Base-by-base conservation (phyloP, 2,329 filamentous ascomycete genomes). In the Phialocephala subalpina region DNA sequence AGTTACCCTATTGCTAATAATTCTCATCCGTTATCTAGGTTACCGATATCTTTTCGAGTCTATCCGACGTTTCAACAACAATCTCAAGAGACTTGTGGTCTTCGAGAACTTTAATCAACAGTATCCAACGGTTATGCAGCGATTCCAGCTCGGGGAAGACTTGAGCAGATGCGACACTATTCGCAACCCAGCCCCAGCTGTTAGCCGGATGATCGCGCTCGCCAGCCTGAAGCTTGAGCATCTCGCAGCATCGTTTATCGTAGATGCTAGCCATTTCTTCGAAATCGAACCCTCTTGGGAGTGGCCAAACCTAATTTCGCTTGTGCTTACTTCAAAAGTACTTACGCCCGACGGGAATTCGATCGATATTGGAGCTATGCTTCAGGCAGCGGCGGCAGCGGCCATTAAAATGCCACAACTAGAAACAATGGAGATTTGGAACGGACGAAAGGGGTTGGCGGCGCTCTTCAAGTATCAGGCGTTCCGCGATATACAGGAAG, bases 101-200 rank as follows among this genome's bases (percentile, higher is more conserved):
- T 79, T 80, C 64, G 74, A 79, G 70, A 79, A 78, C 66, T 77
- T 77, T 67, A 73, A 78, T 62, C 64, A 78, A 71, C 42, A 47
- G 58, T 79, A 77, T 67, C 62, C 73, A 60, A 49, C 62, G 70
- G 67, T 27, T 40, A n/a, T 72, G 58, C 61, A 59, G 16, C 40
- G 3, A 59, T 14, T 52, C 45, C 12, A 42, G 58, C 62, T 65
- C n/a, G n/a, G n/a, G n/a, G n/a, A n/a, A n/a, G n/a, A n/a, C n/a
- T n/a, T n/a, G n/a, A n/a, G n/a, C n/a, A n/a, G n/a, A n/a, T n/a
- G 66, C 45, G 62, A 64, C 67, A 63, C 74, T 56, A 68, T 74
- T 53, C 74, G 65, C 67, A 62, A 55, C 66, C 69, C 35, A 70
- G 25, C 42, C 63, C 78, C 25, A 74, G 22, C 42, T 62, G 64